A percentile compares a stretch with the other conserved stretches of the same genome.
Conservation (phyloP, 768 basidiomycete species). For the Leucogyrophana mollusca region DNA sequence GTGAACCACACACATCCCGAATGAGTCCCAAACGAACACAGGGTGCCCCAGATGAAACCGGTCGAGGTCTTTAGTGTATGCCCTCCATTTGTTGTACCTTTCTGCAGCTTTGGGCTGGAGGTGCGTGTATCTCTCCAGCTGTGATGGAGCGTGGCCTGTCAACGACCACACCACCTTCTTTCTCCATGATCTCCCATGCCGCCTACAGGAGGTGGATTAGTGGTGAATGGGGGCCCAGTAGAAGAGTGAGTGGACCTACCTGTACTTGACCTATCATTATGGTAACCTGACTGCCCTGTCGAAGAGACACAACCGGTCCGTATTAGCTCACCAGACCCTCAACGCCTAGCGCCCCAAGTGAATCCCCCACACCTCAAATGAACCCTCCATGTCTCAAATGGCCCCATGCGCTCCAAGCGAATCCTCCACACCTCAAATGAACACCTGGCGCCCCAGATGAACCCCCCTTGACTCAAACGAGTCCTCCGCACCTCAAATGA, state of each 20-base stretch:
- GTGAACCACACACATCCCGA: too few relatives aligned
- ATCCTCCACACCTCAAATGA: too few relatives aligned
- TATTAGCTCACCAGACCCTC: conserved; percentile 53
- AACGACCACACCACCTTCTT: conserved; percentile 45
- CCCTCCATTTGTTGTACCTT: conserved; percentile 42
- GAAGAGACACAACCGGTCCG: conserved; percentile 53
- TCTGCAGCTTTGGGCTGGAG: conserved; percentile 45
- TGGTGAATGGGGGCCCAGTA: not conserved
- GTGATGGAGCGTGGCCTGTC: conserved; percentile 50
- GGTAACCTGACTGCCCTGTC: conserved; percentile 36
- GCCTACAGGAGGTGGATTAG: too few relatives aligned
- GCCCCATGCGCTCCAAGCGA: too few relatives aligned
- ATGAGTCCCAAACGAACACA: too few relatives aligned
- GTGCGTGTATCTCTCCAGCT: conserved; percentile 51
- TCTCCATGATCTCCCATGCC: conserved; percentile 57
- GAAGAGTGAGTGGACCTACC: conserved; percentile 3
- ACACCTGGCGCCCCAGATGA: too few relatives aligned
- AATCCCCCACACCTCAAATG: too few relatives aligned
- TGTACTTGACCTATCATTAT: conserved; percentile 17
- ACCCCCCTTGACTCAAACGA: too few relatives aligned
- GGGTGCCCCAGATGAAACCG: too few relatives aligned
- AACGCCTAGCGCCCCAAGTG: too few relatives aligned
- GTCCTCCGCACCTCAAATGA: too few relatives aligned
- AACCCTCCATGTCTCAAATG: too few relatives aligned
- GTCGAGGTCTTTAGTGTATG: conserved; percentile 50